Base-by-base conservation (phyloP, 257 asterid species). In the Cynanchum wilfordii region DNA sequence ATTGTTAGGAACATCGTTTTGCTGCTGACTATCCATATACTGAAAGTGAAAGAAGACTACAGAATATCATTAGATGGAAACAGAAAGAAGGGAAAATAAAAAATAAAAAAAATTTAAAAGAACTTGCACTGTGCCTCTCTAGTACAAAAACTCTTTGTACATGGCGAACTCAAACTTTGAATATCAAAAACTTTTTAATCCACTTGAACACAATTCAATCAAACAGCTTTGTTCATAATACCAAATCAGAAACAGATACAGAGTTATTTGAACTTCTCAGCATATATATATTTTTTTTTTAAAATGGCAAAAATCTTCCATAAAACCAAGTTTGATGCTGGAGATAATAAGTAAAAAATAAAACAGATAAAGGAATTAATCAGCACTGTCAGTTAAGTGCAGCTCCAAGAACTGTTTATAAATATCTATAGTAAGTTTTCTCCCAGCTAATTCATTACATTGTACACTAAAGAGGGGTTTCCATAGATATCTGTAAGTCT, bases 11-110 rank as follows among this genome's bases (percentile, higher is more conserved):
- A 72, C 44, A 84, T 82, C 86, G 63, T 73, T 74, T 50, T 70
- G 81, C 78, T 80, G 78, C 81, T 73, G 86, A 65, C 89, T 77
- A 78, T 88, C 96, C 98, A 93, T 91, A 90, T 89, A 80, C 66
- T 47, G 68, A 79, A 80, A 73, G 76, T 54, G 72, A 1, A 73
- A 54, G 44, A 75, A 60, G 52, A 54, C 73, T 10, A 73, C 56
- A 74, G 63, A 20, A 52, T 38, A 49, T 56, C 72, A 73, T 74
- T 70, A 4, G 17, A 3, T 20, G 7, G 63, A 59, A 20, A 65
- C 8, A 42, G 11, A 42, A 40, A 40, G 45, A 42, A 42, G 47
- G 47, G 10, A 11, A 20, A 29, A 44, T 15, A 3, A 11, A 11
- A 6, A 42, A 30, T 4, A 30, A 30, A 33, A 2, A n/a, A n/a